Base-by-base conservation (phyloP, 192 early-diverging fungal species). In the Backusella sp. region DNA sequence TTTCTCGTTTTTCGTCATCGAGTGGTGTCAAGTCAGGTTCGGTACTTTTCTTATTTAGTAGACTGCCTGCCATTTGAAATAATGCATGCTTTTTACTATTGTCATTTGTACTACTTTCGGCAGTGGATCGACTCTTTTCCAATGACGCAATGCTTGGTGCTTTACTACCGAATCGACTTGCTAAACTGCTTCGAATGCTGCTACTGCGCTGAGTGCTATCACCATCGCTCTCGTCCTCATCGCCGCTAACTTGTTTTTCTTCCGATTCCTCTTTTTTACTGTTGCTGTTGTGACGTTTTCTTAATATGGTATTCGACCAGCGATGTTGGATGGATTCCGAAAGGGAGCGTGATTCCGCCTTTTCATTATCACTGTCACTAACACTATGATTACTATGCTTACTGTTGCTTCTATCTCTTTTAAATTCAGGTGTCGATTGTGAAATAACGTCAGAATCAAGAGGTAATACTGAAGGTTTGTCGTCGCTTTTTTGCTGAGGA, bases 1-100 rank as follows among this genome's bases (percentile, higher is more conserved):
- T 23, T 71, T 30, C 44, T 41, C 41, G 34, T 6, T 49, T 49
- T 71, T 71, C 70, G 26, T 71, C 70, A 71, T 49, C 32, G n/a
- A 35, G 66, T 17, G 66, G 32, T 68, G 66, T 49, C 26, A 49
- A 32, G 23, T 71, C 70, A n/a, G 9, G 12, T 4, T 28, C 42
- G 19, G 23, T 23, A 30, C 30, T 42, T 49, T 17, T 28, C 70
- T 71, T 71, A 30, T 71, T 71, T 21, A 46, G 41, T 30, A 71
- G 32, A 15, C 2, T 71, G 6, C 42, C 44, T 30, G 70, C 39
- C 28, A 26, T 44, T 14, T 71, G 21, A 5, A 71, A 26, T 30
- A 71, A 71, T 30, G 44, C 23, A 32, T 71, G 44, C 6, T 49
- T 44, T 44, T 71, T 71, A 41, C 14, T 49, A 49, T 23, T 71